Evolutionary conservation across 2,329 filamentous ascomycete genomes (phyloP), one percentile per base, ranked within the genome.

Genomic region (Arachnopeziza araneosa): DNA sequence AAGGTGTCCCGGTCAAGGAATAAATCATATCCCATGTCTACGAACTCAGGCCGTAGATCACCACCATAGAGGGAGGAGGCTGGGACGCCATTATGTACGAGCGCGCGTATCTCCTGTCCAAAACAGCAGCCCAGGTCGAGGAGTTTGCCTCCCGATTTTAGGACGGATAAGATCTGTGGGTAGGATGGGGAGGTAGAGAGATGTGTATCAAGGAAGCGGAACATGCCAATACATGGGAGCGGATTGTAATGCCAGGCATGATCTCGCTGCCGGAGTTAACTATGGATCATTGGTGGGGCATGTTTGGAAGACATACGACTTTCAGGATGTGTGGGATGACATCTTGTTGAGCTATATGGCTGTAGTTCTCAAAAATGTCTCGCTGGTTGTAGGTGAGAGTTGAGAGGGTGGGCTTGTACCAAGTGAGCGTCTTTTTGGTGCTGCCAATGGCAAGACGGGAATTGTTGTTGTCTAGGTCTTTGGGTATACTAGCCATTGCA

Each of bases 61-160:
- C 66, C 64, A 24, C 72, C 75, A 36, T 69, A 74, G 32, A 73
- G 65, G 17, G 71, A 22, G 60, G 61, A 19, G 60, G 69, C 50
- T 1, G 72, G 71, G 0, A 71, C 72, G 3, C 73, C 73, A 26
- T 75, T 73, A 22, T 69, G 60, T 17, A 64, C 65, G n/a, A 77
- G 67, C 12, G 73, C 71, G 26, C 76, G 74, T 1, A 77, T 67
- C 54, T 77, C 74, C 60, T 75, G 73, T 0, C 71, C 75, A 24
- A 77, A 69, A 60, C 73, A 75, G 54, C 74, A 76, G 19, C 74
- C 75, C 0, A 77, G 63, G 59, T 77, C 76, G 12, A 77, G 69
- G 6, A 76, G 9, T 56, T 44, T 44, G 36, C 36, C 36, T 7
- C 36, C 36, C 6, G 36, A 44, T 44, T 44, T 44, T 44, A 44